phyloP scores from a whole-genome alignment of 805 yeast species.

The Candida schatavii region DNA sequence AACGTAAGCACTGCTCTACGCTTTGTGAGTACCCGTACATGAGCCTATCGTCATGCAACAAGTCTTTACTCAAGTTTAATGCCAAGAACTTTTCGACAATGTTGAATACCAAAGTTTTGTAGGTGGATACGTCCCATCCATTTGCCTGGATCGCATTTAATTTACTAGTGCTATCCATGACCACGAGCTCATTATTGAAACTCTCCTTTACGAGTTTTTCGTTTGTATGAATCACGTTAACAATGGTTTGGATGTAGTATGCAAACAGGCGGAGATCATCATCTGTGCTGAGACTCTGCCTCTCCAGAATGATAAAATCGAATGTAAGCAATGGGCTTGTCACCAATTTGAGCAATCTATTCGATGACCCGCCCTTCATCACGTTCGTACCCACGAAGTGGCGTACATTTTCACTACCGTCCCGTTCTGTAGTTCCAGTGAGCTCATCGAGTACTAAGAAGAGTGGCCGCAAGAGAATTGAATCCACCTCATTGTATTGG shows the following conservation, averaged over 20 bases:
- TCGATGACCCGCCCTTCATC: slow-evolving; percentile 52
- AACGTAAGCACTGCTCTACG: slow-evolving; percentile 38
- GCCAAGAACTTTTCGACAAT: slow-evolving; percentile 47
- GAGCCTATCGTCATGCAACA: slow-evolving; percentile 19
- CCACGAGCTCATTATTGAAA: slow-evolving; percentile 58
- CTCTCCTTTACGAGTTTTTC: slow-evolving; percentile 41
- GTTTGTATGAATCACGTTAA: slow-evolving; percentile 50
- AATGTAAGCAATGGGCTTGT: slow-evolving; percentile 51
- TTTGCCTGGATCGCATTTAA: slow-evolving; percentile 40
- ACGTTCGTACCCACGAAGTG: slow-evolving; percentile 46
- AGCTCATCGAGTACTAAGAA: slow-evolving; percentile 67
- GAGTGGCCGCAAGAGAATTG: slow-evolving; percentile 59
- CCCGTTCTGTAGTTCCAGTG: slow-evolving; percentile 31
- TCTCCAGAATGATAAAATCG: slow-evolving; percentile 27
- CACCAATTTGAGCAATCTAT: slow-evolving; percentile 58
- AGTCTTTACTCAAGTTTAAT: slow-evolving; percentile 16
- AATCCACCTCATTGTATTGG: slow-evolving; percentile 46
- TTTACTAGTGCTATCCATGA: slow-evolving; percentile 45
- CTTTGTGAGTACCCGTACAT: slow-evolving; percentile 24
- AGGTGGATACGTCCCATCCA: slow-evolving; percentile 55
- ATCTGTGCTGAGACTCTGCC: slow-evolving; percentile 24
- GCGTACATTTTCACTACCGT: slow-evolving; percentile 40
- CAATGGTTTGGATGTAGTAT: slow-evolving; percentile 56
- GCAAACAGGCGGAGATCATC: slow-evolving; percentile 65
- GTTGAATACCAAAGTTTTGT: slow-evolving; percentile 52